Evolutionary conservation across 2,329 filamentous ascomycete species (phyloP), one percentile per base, ranked within the genome.

Genomic region (Fusarium sp.): DNA sequence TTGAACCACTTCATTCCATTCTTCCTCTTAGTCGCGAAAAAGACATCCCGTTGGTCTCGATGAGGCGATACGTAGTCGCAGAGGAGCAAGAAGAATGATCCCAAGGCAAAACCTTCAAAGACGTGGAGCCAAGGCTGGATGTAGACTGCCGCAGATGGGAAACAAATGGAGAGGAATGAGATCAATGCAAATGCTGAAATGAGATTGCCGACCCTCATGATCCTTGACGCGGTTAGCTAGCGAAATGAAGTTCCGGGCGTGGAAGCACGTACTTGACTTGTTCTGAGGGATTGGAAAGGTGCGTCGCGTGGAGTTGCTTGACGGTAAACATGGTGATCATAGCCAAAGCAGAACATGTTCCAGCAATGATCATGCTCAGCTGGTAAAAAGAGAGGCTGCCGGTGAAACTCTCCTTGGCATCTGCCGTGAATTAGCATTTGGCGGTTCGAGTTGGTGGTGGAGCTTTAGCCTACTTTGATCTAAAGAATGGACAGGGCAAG

Each of bases 81-180:
- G n/a, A 71, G 57, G 1, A 71, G 57, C 7, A 72, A 20, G n/a
- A 72, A 72, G 27, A 68, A 72, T 2, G 70, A 63, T 6, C 67
- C 64, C 0, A 72, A 44, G 0, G 70, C 66, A 9, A 72, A 56
- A 10, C 67, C 66, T 11, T 72, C 67, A 7, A 69, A 61, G 2
- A 68, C 49, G 4, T 64, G 52, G 7, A 72, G 33, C 69, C 70
- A 72, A 2, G 67, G 65, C 17, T 63, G 52, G 8, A 71, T 44
- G 22, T 71, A 71, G 7, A 71, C 69, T 11, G 39, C 56, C 6
- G 57, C 64, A 3, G 25, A 7, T 0, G 69, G 69, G 7, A 57
- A 56, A 5, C 40, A 52, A 3, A 71, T 57, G 1, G 43, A 67
- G 4, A 72, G 27, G 35, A 72, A 72, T 8, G 40, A 71, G 6